A percentile compares a stretch with the other conserved stretches of the same genome.
phyloP scores from a whole-genome alignment of 2,329 filamentous ascomycete species.

The Colletotrichum sp. region DNA sequence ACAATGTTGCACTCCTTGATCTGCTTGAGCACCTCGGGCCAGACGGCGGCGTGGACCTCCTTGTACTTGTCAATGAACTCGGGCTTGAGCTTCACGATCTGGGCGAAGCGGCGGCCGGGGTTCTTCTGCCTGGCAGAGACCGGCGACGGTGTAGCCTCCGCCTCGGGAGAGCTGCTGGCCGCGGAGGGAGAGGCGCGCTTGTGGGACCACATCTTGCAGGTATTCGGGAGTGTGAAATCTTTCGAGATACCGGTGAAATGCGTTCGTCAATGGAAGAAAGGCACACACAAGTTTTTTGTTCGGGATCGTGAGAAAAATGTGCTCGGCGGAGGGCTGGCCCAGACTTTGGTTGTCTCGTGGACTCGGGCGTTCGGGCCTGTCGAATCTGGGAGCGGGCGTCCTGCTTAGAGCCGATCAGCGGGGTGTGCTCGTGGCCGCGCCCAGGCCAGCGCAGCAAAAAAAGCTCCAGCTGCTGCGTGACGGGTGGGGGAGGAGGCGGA shows the following conservation, averaged over 20 bases:
- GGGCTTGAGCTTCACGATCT: constrained; percentile 74
- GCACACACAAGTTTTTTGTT: neutral
- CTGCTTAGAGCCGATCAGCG: constrained; percentile 14
- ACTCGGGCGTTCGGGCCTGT: neutral
- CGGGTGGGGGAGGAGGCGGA: neutral
- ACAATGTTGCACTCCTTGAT: constrained; percentile 77
- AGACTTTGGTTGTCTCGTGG: neutral
- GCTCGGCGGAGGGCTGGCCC: constrained; percentile 4
- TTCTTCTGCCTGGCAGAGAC: constrained; percentile 32
- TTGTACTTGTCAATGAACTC: constrained; percentile 73
- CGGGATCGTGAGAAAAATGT: neutral
- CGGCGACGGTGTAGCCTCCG: constrained; percentile 6
- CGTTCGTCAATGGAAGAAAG: constrained; percentile 1
- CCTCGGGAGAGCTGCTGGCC: constrained; percentile 3
- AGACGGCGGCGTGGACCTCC: constrained; percentile 73
- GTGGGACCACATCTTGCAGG: constrained; percentile 14
- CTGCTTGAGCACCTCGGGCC: constrained; percentile 78
- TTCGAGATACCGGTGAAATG: neutral
- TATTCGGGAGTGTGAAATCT: neutral
- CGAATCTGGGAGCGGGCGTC: neutral
- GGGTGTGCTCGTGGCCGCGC: neutral
- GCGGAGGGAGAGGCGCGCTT: constrained; percentile 11
- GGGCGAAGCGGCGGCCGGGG: constrained; percentile 64
- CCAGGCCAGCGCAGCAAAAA: neutral
- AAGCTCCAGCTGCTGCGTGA: neutral